These are phyloP conservation scores for Lyophyllum decastes DNA, from an alignment of 768 basidiomycete genomes.

Conservation along the genomic window DNA sequence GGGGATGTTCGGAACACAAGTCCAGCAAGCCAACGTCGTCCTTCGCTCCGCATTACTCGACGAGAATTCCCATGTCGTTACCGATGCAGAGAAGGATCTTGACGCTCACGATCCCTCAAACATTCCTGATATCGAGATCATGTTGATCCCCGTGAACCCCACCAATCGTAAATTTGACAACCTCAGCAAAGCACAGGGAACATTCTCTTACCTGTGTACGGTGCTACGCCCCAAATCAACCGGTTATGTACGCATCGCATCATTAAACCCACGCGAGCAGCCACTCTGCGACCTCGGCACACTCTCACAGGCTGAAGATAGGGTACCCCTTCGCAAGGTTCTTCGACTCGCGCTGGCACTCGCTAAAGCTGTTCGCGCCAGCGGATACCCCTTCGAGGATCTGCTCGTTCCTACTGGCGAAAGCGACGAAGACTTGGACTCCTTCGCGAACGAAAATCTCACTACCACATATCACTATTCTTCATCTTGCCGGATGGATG, in stretches of 20 bases:
- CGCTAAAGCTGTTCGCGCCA: slow-evolving; percentile 15
- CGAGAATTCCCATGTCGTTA: slow-evolving; percentile 2
- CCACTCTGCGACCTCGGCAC: slow-evolving; percentile 31
- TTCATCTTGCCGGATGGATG: slow-evolving; percentile 37
- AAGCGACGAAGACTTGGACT: slow-evolving; percentile 30
- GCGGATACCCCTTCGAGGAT: slow-evolving; percentile 29
- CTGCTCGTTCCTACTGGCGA: slow-evolving; percentile 25
- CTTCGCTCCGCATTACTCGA: slow-evolving; percentile 27
- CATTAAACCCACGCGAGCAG: slow-evolving; percentile 26
- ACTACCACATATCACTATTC: slow-evolving; percentile 36
- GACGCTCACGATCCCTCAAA: slow-evolving; percentile 22
- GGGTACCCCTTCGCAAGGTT: slow-evolving; percentile 23
- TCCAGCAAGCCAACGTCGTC: slow-evolving; percentile 32
- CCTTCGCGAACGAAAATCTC: slow-evolving; percentile 22
- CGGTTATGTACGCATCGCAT: slow-evolving; percentile 24
- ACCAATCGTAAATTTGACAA: slow-evolving; percentile 12
- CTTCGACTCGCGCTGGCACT: slow-evolving; percentile 24
- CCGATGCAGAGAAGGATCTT: slow-evolving; percentile 7
- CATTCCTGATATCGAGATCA: slow-evolving; percentile 42
- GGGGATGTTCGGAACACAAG: slow-evolving; percentile 25
- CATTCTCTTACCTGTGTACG: slow-evolving; percentile 20
- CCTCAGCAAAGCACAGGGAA: slow-evolving; percentile 20
- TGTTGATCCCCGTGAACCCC: slow-evolving; percentile 21
- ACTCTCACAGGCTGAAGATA: slow-evolving; percentile 27
- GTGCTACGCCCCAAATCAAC: slow-evolving; percentile 22